Percentiles rank a stretch among this genome's conserved stretches.
These are phyloP conservation scores for Fusarium sp. DNA, from an alignment of 2,329 filamentous ascomycete genomes.

Conservation along the genomic window DNA sequence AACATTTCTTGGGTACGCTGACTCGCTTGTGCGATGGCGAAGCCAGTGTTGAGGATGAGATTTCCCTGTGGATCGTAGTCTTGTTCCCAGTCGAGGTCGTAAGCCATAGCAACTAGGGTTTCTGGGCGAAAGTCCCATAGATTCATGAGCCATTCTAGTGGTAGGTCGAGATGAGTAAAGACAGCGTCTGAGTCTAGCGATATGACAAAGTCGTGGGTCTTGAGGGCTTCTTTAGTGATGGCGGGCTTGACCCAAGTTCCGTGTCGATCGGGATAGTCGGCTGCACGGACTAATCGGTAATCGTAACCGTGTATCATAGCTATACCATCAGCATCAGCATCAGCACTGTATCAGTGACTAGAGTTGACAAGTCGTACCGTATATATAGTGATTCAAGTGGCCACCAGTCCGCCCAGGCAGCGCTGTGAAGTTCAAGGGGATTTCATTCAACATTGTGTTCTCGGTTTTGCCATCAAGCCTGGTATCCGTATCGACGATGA, in stretches of 20 bases:
- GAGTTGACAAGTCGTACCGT: constrained; percentile 11
- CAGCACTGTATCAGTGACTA: background rate
- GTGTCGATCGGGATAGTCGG: constrained; percentile 56
- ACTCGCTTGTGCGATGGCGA: constrained; percentile 40
- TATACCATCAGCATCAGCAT: rapidly evolving
- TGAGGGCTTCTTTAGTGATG: constrained; percentile 54
- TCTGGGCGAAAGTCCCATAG: constrained; percentile 57
- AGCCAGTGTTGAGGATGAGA: constrained; percentile 44
- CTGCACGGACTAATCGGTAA: constrained; percentile 60
- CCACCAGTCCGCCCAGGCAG: constrained; percentile 14
- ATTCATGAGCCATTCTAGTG: constrained; percentile 62
- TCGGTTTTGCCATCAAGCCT: background rate
- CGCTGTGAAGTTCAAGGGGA: background rate
- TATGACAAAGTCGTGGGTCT: constrained; percentile 57
- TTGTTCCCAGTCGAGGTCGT: constrained; percentile 56
- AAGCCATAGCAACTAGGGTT: constrained; percentile 59
- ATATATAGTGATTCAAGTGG: constrained; percentile 42
- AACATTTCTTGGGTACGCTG: constrained; percentile 43
- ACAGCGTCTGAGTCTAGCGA: constrained; percentile 60
- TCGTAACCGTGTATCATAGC: constrained; percentile 61
- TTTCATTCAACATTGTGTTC: constrained; percentile 16
- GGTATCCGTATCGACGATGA: constrained; percentile 21
- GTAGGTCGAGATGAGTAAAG: constrained; percentile 57
- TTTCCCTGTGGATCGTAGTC: constrained; percentile 52
- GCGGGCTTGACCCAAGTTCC: constrained; percentile 61